A percentile compares a stretch with the other conserved stretches of the same genome.
phyloP scores from a whole-genome alignment of 169 alveolate genomes.

The Toxoplasma gondii region DNA sequence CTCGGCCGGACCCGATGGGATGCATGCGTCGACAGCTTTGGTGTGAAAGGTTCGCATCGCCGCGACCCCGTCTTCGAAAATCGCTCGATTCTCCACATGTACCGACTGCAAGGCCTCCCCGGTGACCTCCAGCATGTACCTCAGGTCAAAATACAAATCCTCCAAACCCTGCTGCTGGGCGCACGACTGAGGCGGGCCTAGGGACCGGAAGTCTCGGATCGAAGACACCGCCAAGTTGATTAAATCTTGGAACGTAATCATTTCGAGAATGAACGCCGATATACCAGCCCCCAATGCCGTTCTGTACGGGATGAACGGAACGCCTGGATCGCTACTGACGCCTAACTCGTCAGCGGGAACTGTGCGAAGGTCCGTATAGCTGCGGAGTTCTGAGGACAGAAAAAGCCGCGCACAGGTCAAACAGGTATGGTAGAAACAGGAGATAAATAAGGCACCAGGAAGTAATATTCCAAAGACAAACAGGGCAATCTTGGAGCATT shows the following conservation, averaged over 20 bases:
- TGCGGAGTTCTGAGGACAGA: conserved; percentile 34
- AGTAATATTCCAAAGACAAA: not conserved
- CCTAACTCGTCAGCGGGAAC: conserved; percentile 35
- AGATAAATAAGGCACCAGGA: not conserved
- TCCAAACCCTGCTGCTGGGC: not conserved
- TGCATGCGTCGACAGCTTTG: not conserved
- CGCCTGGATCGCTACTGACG: conserved; percentile 44
- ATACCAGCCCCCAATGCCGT: conserved; percentile 51
- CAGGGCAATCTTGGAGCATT: not conserved
- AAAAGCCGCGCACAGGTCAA: not conserved
- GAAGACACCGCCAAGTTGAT: conserved; percentile 48
- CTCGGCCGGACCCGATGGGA: not conserved
- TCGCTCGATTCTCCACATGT: not conserved
- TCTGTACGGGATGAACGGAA: conserved; percentile 56
- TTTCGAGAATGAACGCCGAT: conserved; percentile 29
- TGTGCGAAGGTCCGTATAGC: conserved; percentile 18
- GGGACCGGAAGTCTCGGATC: conserved; percentile 60
- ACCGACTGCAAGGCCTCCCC: not conserved
- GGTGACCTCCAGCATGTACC: not conserved
- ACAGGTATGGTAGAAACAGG: too few species aligned
- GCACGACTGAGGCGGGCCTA: conserved; percentile 61
- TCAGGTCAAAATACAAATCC: not conserved
- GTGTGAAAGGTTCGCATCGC: not conserved
- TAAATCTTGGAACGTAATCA: conserved; percentile 59
- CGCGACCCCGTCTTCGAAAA: not conserved